These are phyloP conservation scores for Sphagnum fallax DNA, from an alignment of 228 moss, liverwort and hornwort species.

Conservation along the genomic window DNA sequence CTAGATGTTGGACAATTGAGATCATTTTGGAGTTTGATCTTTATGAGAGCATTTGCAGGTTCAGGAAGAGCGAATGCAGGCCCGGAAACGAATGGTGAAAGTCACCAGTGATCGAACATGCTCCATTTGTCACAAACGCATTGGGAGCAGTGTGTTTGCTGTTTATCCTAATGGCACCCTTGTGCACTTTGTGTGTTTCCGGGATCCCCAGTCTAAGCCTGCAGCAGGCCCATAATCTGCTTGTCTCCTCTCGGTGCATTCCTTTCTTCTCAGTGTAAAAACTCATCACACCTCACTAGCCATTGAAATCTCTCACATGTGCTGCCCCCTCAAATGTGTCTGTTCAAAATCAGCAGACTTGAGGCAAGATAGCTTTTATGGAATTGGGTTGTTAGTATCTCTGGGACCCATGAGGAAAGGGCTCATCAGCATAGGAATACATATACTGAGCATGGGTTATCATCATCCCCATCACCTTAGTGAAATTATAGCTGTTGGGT, in stretches of 20 bases:
- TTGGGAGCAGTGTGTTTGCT: constrained; percentile 86
- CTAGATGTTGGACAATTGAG: too few relatives aligned
- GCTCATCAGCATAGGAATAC: too few relatives aligned
- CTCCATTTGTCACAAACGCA: constrained; percentile 78
- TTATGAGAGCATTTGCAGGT: constrained; percentile 21
- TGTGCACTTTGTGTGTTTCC: constrained; percentile 82
- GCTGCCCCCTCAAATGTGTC: neutral
- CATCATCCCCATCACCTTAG: too few relatives aligned
- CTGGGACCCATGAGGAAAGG: too few relatives aligned
- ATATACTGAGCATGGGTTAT: too few relatives aligned
- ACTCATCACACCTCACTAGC: neutral
- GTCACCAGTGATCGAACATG: constrained; percentile 75
- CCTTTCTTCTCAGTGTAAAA: neutral
- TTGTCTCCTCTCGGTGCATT: neutral
- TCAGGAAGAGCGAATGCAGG: constrained; percentile 64
- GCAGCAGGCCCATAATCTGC: constrained; percentile 19
- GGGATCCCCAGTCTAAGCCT: constrained; percentile 53
- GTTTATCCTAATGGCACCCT: constrained; percentile 79
- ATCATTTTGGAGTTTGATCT: too few relatives aligned
- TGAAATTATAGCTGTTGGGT: too few relatives aligned
- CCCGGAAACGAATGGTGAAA: constrained; percentile 69
- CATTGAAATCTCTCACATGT: neutral
- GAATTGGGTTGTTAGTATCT: neutral
- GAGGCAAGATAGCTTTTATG: neutral
- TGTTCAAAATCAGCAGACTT: neutral